These are phyloP conservation scores for Populus nigra DNA, from an alignment of 345 rosid genomes.

Conservation along the genomic window DNA sequence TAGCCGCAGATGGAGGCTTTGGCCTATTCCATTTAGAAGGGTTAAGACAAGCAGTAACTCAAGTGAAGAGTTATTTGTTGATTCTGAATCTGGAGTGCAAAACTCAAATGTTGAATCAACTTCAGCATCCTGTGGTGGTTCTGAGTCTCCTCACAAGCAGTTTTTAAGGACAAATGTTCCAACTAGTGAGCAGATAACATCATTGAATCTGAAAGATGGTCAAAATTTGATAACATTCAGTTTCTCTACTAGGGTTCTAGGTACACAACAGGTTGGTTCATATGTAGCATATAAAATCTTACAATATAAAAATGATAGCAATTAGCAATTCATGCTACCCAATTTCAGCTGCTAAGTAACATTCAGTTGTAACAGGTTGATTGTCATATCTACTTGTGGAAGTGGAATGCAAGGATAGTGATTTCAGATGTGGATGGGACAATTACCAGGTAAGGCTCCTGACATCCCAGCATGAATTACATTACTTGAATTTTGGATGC, in stretches of 20 bases:
- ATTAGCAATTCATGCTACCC: neutral
- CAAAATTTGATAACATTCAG: conserved; percentile 81
- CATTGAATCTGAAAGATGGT: conserved; percentile 88
- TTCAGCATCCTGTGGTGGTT: conserved; percentile 29
- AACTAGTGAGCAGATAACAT: conserved; percentile 81
- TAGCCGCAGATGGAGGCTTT: conserved; percentile 76
- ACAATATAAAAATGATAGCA: no score
- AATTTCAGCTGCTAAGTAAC: conserved; percentile 8
- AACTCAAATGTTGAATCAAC: conserved; percentile 35
- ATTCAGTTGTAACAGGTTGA: conserved; percentile 54
- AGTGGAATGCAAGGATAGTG: conserved; percentile 86
- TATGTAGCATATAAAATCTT: neutral
- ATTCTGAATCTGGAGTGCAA: conserved; percentile 59
- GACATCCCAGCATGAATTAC: neutral
- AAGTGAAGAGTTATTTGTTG: conserved; percentile 73
- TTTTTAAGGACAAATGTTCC: conserved; percentile 75
- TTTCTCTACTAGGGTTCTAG: conserved; percentile 83
- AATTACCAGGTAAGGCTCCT: conserved; percentile 67
- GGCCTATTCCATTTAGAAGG: conserved; percentile 83
- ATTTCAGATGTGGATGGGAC: conserved; percentile 97
- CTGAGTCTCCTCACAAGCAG: conserved; percentile 62
- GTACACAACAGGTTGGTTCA: conserved; percentile 72
- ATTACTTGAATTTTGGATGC: neutral
- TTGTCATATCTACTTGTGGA: conserved; percentile 92
- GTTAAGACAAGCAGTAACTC: conserved; percentile 62